Evolutionary conservation across 2,329 filamentous ascomycete species (phyloP).

Genomic region (Truncatella angustata): DNA sequence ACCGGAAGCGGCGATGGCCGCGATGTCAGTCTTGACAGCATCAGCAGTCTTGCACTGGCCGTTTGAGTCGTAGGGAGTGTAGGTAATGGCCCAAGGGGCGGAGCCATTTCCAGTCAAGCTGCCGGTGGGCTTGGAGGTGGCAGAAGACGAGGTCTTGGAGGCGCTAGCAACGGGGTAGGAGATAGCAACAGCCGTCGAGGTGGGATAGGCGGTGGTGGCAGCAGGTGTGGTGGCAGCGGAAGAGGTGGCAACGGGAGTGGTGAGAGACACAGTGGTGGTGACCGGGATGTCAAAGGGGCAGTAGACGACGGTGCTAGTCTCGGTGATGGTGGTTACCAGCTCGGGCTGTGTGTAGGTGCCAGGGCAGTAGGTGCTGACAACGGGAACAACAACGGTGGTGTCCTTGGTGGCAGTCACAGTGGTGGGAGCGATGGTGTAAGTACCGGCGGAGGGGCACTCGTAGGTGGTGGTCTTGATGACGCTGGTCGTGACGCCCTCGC

Average conservation of each 20-base stretch:
- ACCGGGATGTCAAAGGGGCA: constrained; percentile 58
- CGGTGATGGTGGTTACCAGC: constrained; percentile 65
- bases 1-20: constrained; percentile 60
- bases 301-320: constrained; percentile 66
- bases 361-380: constrained; percentile 61
- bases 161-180: constrained; percentile 17
- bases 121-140: constrained; percentile 25
- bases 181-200: constrained; percentile 21
- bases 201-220: constrained; percentile 19
- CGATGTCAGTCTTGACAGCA: constrained; percentile 61
- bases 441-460: constrained; percentile 70
- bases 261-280: constrained; percentile 24
- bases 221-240: constrained; percentile 15
- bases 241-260: constrained; percentile 16
- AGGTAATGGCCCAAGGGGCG: constrained; percentile 72
- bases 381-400: constrained; percentile 62
- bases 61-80: constrained; percentile 67
- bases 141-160: too few relatives aligned
- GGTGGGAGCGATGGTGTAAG: constrained; percentile 71
- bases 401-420: constrained; percentile 58
- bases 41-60: constrained; percentile 63
- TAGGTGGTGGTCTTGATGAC: constrained; percentile 69
- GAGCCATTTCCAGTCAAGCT: constrained; percentile 33
- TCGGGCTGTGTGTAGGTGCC: constrained; percentile 72
- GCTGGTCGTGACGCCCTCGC: constrained; percentile 60